A percentile compares a stretch with the other conserved stretches of the same genome.
phyloP scores from a whole-genome alignment of 2,329 filamentous ascomycete species.

The Apiospora saccharicola region DNA sequence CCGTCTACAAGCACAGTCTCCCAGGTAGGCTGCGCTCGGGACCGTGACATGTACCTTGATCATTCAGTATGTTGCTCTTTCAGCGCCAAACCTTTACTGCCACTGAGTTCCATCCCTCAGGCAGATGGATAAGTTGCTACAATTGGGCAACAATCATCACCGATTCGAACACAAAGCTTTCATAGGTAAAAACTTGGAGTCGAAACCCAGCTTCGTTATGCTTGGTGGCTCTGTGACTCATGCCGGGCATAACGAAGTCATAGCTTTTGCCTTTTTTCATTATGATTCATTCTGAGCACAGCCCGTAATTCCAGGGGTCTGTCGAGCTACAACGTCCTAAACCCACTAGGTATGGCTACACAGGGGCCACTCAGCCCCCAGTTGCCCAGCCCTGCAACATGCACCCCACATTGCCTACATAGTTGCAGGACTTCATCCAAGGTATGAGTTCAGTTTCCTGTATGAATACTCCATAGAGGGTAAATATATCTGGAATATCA shows the following conservation, averaged over 20 bases:
- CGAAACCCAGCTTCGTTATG: neutral
- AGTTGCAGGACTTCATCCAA: neutral
- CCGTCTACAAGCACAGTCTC: no score
- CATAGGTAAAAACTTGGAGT: no score
- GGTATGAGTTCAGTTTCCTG: neutral
- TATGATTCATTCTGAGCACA: constrained; percentile 15
- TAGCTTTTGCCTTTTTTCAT: neutral
- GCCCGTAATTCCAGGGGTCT: constrained; percentile 2
- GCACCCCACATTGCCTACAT: neutral
- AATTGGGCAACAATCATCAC: no score
- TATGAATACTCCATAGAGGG: neutral
- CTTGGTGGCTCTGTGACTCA: neutral
- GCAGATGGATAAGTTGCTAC: no score
- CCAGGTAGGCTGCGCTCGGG: no score
- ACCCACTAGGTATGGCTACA: neutral
- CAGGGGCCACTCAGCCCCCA: neutral
- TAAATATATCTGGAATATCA: neutral
- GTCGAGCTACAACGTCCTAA: neutral
- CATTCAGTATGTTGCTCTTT: no score
- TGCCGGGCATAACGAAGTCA: neutral
- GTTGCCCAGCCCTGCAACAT: neutral
- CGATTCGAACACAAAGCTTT: no score
- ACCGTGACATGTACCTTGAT: no score
- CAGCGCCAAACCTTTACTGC: no score
- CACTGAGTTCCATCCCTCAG: no score